Evolutionary conservation across 2,329 filamentous ascomycete species (phyloP).

Genomic region (Botrytis cinerea): DNA sequence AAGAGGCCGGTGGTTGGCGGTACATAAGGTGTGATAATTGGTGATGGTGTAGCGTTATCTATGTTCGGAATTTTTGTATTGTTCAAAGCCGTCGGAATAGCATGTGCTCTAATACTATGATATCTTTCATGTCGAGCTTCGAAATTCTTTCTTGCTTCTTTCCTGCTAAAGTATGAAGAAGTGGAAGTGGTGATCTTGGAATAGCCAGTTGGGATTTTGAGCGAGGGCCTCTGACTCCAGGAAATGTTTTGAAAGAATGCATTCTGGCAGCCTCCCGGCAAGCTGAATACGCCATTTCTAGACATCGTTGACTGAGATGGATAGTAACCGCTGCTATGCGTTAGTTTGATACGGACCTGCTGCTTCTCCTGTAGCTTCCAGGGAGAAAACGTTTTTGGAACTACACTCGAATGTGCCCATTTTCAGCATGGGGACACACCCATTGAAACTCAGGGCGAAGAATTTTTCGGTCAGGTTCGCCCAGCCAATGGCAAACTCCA

Average conservation of each 20-base stretch:
- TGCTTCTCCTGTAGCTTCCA: background rate
- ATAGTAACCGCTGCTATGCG: background rate
- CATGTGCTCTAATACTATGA: background rate
- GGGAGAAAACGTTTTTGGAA: background rate
- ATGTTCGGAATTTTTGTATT: background rate
- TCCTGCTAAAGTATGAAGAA: background rate
- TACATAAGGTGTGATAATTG: conserved; percentile 11
- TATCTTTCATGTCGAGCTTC: conserved; percentile 3
- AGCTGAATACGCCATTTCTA: conserved; percentile 22
- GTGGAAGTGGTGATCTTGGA: background rate
- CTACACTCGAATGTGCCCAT: background rate
- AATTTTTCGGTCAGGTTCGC: background rate
- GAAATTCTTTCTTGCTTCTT: background rate
- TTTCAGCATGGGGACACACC: background rate
- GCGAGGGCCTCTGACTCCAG: background rate
- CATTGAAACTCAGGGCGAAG: background rate
- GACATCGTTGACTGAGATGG: conserved; percentile 8
- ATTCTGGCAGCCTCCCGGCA: conserved; percentile 25
- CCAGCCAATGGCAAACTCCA: background rate
- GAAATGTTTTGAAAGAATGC: conserved; percentile 17
- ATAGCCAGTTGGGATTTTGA: background rate
- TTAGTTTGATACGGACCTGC: conserved; percentile 9
- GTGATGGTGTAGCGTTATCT: background rate
- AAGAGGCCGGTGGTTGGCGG: conserved; percentile 72
- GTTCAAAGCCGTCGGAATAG: background rate